Base-by-base conservation (phyloP, 2,329 filamentous ascomycete species). In the Gaeumannomyces sp. region DNA sequence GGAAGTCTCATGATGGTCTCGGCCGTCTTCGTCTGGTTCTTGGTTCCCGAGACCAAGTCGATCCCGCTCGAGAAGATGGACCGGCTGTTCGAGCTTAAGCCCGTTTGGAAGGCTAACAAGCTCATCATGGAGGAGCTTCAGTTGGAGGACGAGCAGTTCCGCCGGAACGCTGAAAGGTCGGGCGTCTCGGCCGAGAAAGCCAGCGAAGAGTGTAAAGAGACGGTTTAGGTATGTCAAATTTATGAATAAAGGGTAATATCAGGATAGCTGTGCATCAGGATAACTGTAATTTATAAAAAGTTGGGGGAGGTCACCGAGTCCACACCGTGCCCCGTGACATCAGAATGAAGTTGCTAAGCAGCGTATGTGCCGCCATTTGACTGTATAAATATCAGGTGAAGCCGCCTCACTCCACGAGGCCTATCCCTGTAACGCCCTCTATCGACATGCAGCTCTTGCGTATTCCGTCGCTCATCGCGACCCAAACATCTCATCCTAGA, bases 51-150 rank as follows among this genome's bases (percentile, higher is more conserved):
- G 77, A 90, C 87, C 3, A 89, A 89, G 77, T 79, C 81, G 58
- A 78, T 89, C 16, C 86, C 86, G 0, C 78, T 90, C 3, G 88
- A 90, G 74, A 80, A 79, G 35, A 88, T 89, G 80, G 87, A 90
- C 71, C 77, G 80, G 7, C 76, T 90, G 2, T 90, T 90, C 70
- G 77, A 79, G 59, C 71, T 75, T 29, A 79, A 77, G 73, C 82
- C 82, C 1, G 72, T 79, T 3, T 73, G 76, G 69, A 73, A 73
- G 62, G 81, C 82, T 0, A 78, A 84, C 70, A 69, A 69, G 60
- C 66, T 70, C 16, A 67, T 84, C 63, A 79, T 84, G 75, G 75
- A 74, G 3, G 77, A 81, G 67, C 74, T 84, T 25, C 66, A 31
- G 11, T 8, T 29, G 57, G n/a, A 25, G 27, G 57, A 59, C 45